A percentile compares a stretch with the other conserved stretches of the same genome.
Evolutionary conservation across 2,329 filamentous ascomycete species (phyloP).

Genomic region (Aspergillus pseudoglaucus): DNA sequence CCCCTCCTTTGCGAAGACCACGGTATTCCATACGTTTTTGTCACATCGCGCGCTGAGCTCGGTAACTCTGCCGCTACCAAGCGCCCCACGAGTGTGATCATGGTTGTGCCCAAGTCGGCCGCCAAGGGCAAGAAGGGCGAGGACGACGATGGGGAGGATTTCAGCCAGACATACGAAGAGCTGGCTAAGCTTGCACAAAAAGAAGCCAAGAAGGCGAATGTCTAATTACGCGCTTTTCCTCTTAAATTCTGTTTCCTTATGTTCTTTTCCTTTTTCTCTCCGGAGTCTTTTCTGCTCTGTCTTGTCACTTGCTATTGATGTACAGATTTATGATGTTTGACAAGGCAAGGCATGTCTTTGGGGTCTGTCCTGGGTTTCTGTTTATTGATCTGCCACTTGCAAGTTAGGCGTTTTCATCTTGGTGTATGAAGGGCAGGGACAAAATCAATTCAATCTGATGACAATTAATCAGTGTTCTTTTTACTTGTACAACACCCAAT

Average conservation of each 20-base stretch:
- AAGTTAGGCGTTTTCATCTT: slow-evolving; percentile 32
- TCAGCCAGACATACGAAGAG: slow-evolving; percentile 49
- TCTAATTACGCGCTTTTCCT: slow-evolving; percentile 26
- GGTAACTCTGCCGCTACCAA: slow-evolving; percentile 92
- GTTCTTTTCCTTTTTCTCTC: slow-evolving; percentile 17
- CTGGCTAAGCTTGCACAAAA: slow-evolving; percentile 55
- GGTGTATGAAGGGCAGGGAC: slow-evolving; percentile 36
- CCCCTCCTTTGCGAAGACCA: slow-evolving; percentile 98
- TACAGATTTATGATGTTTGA: slow-evolving; percentile 32
- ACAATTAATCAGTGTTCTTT: neutral
- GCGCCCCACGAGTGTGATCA: slow-evolving; percentile 91
- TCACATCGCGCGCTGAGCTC: slow-evolving; percentile 84
- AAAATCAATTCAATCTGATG: slow-evolving; percentile 9
- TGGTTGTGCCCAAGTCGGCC: slow-evolving; percentile 56
- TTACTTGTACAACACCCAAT: neutral
- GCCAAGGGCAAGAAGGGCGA: slow-evolving; percentile 46
- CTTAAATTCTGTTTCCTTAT: slow-evolving; percentile 4
- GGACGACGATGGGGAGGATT: slow-evolving; percentile 42
- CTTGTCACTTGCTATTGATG: slow-evolving; percentile 24
- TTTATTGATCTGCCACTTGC: slow-evolving; percentile 30
- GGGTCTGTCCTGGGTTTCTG: slow-evolving; percentile 30
- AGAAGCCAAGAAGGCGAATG: slow-evolving; percentile 51
- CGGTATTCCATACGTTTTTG: slow-evolving; percentile 93
- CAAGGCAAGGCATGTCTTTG: slow-evolving; percentile 33
- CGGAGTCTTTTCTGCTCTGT: slow-evolving; percentile 17